Evolutionary conservation across 768 basidiomycete genomes (phyloP), one percentile per base, ranked within the genome.

Genomic region (Leccinellum albellum): DNA sequence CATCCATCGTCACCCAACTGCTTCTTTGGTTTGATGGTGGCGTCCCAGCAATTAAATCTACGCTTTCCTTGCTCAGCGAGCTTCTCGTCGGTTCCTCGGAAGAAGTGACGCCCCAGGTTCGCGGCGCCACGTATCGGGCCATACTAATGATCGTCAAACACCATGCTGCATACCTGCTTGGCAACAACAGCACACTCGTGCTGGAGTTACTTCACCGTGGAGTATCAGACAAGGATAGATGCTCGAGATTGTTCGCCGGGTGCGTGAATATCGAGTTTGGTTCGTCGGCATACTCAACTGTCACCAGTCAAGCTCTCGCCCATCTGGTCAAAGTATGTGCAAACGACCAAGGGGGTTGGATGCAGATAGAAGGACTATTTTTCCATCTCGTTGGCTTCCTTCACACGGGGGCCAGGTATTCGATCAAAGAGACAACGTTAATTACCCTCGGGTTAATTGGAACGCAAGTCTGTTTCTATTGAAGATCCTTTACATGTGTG

Each of bases 221-320:
- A 3, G 67, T 88, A 58, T 73, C 66, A 10, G 80, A 87, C 60
- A 69, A 65, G 37, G 80, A 87, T 59, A 78, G 89, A 54, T 78
- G 76, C 42, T 81, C 85, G 21, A 80, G 89, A 35, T 66, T 91
- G 15, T 74, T 77, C 59, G 86, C 89, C 51, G 90, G 89, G 89
- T 91, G 70, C 62, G 82, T 69, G 37, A 1, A 53, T 20, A 3
- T 33, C 26, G 21, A 21, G 4, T 17, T 3, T 3, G 12, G 24
- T 6, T n/a, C 17, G 24, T 26, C 5, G 33, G 23, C 42, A 23
- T 55, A 35, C 53, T 71, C 46, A 69, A 47, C 32, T 44, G n/a
- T 57, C 35, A 51, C 33, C n/a, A 73, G 71, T 26, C 78, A 78
- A 61, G 77, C 79, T 5, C 64, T 87, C 10, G 76, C 73, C 10